Percentiles rank a stretch among this genome's conserved stretches.
phyloP scores from a whole-genome alignment of 1,284 basidiomycete genomes.

The Boletus subluridellus region DNA sequence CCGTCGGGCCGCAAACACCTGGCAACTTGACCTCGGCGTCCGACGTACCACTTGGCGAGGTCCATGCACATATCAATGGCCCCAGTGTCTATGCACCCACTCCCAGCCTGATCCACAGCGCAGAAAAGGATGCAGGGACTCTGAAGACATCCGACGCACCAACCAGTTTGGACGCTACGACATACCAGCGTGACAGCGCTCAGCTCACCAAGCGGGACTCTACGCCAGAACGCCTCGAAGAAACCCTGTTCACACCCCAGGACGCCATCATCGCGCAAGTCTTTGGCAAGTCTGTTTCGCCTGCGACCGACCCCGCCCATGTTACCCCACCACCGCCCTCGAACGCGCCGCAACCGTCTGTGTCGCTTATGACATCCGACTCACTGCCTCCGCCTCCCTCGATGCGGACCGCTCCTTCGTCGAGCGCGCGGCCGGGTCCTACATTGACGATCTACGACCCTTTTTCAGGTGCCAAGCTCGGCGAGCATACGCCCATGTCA shows the following conservation, averaged over 20 bases:
- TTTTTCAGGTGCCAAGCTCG: constrained; percentile 26
- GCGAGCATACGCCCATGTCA: constrained; percentile 19
- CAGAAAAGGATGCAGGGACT: constrained; percentile 14
- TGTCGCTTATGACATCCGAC: constrained; percentile 17
- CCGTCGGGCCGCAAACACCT: constrained; percentile 14
- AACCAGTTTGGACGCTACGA: constrained; percentile 1
- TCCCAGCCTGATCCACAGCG: constrained; percentile 21
- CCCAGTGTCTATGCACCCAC: constrained; percentile 20
- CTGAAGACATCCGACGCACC: constrained; percentile 11
- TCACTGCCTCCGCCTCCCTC: constrained; percentile 9
- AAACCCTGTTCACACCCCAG: constrained; percentile 52
- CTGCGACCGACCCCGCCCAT: neutral
- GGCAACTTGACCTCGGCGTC: constrained; percentile 20
- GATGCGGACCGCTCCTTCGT: neutral
- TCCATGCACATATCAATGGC: constrained; percentile 25
- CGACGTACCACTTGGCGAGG: constrained; percentile 23
- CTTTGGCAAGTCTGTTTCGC: constrained; percentile 30
- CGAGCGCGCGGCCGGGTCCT: constrained; percentile 5
- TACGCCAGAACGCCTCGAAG: neutral
- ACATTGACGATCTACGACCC: constrained; percentile 26
- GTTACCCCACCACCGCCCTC: constrained; percentile 3
- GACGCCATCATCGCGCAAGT: constrained; percentile 56
- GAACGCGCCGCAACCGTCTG: constrained; percentile 9
- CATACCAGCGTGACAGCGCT: neutral
- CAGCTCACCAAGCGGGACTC: constrained; percentile 5